Conservation (phyloP, 1,284 basidiomycete species). For the Trichosporon coremiiforme region DNA sequence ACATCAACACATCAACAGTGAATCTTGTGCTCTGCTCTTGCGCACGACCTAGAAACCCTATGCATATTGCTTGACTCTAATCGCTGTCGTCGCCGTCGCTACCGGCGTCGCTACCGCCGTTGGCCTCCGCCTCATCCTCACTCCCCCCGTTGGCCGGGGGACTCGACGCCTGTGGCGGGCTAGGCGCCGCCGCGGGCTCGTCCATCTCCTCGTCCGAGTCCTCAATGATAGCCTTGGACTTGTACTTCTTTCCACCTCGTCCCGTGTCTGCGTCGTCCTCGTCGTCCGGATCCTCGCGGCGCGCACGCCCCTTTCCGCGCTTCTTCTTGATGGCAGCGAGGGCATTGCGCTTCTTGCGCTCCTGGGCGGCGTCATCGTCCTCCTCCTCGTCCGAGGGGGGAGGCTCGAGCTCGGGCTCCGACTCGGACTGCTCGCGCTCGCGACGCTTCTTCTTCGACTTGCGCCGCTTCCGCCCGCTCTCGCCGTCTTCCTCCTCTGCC, state of each 20-base stretch:
- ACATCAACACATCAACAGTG: too few relatives aligned
- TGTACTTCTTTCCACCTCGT: constrained; percentile 49
- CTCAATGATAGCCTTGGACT: constrained; percentile 53
- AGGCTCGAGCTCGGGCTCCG: constrained; percentile 36
- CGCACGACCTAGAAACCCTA: neutral
- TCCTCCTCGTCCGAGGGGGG: constrained; percentile 31
- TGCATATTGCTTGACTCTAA: constrained; percentile 8
- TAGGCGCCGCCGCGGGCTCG: constrained; percentile 21
- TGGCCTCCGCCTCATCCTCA: neutral
- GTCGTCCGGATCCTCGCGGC: constrained; percentile 43
- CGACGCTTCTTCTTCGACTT: constrained; percentile 36
- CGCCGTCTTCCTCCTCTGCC: constrained; percentile 42
- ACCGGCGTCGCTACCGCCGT: constrained; percentile 16
- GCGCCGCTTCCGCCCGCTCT: constrained; percentile 30
- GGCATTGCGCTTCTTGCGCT: constrained; percentile 29
- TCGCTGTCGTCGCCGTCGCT: constrained; percentile 20
- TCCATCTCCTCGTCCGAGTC: constrained; percentile 47
- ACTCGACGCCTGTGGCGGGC: neutral
- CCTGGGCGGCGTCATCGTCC: constrained; percentile 28
- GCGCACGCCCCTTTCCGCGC: constrained; percentile 12
- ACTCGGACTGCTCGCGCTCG: constrained; percentile 36
- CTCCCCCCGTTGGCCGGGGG: neutral
- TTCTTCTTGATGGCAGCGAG: constrained; percentile 41
- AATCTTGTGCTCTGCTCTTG: neutral
- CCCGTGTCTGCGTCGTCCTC: constrained; percentile 37